These are phyloP conservation scores for Boletus huronensis DNA, from an alignment of 768 basidiomycete genomes.

Conservation along the genomic window DNA sequence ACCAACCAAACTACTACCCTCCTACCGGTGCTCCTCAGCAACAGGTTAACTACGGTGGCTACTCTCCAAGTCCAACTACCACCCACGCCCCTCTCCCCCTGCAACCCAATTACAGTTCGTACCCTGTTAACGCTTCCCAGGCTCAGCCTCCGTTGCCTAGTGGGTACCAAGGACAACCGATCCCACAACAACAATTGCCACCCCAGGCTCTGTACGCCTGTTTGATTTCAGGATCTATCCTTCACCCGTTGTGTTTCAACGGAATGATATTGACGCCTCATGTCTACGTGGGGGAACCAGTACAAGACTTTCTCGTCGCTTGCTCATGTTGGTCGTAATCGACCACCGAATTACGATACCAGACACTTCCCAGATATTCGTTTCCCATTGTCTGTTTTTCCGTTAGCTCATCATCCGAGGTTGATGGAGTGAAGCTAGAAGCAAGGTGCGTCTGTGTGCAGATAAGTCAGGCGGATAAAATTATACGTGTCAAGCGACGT, in stretches of 20 bases:
- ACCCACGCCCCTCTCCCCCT: conserved; percentile 5
- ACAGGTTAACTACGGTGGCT: conserved; percentile 1
- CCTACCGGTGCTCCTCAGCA: background rate
- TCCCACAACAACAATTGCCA: background rate
- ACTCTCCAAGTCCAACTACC: conserved; percentile 6
- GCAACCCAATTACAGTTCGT: conserved; percentile 15
- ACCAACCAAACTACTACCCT: conserved; percentile 5
- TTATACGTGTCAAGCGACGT: background rate
- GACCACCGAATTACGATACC: background rate
- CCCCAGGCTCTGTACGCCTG: background rate
- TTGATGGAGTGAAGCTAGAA: background rate
- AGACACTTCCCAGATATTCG: background rate
- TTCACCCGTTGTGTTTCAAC: too few species aligned
- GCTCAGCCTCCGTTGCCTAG: conserved; percentile 2
- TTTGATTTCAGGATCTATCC: conserved; percentile 1
- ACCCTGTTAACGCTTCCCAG: conserved; percentile 15
- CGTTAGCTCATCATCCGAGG: background rate
- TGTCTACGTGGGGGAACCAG: background rate
- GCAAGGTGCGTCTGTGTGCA: background rate
- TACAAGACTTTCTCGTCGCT: background rate
- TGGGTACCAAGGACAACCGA: conserved; percentile 10
- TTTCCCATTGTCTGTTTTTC: background rate
- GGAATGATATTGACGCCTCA: background rate
- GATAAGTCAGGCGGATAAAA: background rate
- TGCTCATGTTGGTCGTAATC: background rate